phyloP scores from a whole-genome alignment of 2,329 filamentous ascomycete genomes.

The Alternaria dauci region DNA sequence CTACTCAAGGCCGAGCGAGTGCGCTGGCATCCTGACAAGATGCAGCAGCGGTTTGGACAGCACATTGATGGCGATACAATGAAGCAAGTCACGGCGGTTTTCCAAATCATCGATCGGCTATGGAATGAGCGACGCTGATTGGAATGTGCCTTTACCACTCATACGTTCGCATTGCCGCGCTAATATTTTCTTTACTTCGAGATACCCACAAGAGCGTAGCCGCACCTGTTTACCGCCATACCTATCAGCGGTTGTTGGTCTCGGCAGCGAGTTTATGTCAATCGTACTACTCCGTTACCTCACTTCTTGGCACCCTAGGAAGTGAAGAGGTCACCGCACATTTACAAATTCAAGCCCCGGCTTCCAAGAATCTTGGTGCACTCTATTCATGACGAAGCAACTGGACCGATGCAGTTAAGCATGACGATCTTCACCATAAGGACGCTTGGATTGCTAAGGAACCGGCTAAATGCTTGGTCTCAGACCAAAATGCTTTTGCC shows the following conservation, averaged over 20 bases:
- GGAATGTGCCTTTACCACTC: not conserved
- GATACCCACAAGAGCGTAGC: conserved; percentile 1
- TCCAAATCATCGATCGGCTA: conserved; percentile 85
- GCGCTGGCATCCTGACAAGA: conserved; percentile 97
- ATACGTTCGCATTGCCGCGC: not conserved
- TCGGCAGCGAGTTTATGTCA: conserved; percentile 7
- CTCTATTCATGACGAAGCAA: conserved; percentile 19
- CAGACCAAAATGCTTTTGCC: conserved; percentile 30
- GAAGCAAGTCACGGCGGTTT: conserved; percentile 84
- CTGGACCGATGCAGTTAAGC: not conserved
- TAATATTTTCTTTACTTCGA: not conserved
- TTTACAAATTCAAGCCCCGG: conserved; percentile 1
- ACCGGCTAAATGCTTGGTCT: conserved; percentile 41
- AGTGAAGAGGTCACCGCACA: not conserved
- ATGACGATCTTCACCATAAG: conserved; percentile 9
- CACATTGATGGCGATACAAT: conserved; percentile 75
- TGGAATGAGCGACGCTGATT: conserved; percentile 66
- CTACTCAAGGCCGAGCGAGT: conserved; percentile 84
- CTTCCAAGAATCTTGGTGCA: conserved; percentile 8
- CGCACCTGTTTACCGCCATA: not conserved
- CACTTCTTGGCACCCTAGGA: conserved; percentile 1
- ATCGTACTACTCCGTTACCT: conserved; percentile 3
- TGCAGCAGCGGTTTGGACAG: conserved; percentile 84
- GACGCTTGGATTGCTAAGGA: conserved; percentile 17
- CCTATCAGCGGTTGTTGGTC: not conserved